Conservation (phyloP, 2,329 filamentous ascomycete genomes). For the Paramyrothecium roridum region DNA sequence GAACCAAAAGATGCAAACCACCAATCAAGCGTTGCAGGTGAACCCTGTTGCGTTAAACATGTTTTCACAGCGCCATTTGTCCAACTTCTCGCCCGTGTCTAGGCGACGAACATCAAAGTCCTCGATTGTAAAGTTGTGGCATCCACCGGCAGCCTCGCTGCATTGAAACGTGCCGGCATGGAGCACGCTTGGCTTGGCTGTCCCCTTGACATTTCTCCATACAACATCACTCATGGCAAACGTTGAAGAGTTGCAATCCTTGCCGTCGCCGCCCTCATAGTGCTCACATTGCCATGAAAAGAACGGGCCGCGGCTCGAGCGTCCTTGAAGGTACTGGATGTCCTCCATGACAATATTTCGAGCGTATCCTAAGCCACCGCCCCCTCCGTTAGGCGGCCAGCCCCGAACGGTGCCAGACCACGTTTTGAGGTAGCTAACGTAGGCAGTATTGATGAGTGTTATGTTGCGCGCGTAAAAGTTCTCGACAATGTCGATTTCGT, state of each 20-base stretch:
- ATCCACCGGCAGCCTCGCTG: constrained; percentile 25
- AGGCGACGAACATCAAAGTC: constrained; percentile 15
- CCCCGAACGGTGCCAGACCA: constrained; percentile 51
- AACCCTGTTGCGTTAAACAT: constrained; percentile 19
- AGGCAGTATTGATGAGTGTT: constrained; percentile 38
- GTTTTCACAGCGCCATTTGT: constrained; percentile 24
- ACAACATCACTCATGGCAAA: constrained; percentile 24
- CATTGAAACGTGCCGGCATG: constrained; percentile 25
- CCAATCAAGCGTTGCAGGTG: constrained; percentile 10
- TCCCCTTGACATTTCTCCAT: constrained; percentile 23
- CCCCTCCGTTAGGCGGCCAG: constrained; percentile 56
- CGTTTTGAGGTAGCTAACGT: constrained; percentile 55
- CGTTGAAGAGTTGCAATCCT: constrained; percentile 28
- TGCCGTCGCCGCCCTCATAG: constrained; percentile 26
- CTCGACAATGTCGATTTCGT: constrained; percentile 44
- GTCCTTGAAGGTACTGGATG: constrained; percentile 18
- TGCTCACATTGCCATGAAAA: constrained; percentile 32
- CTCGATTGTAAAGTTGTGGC: constrained; percentile 21
- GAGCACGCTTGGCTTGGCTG: constrained; percentile 16
- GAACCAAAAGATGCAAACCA: too few relatives aligned
- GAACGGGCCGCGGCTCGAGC: constrained; percentile 21
- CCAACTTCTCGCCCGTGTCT: constrained; percentile 9
- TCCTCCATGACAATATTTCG: constrained; percentile 27
- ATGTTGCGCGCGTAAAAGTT: constrained; percentile 46
- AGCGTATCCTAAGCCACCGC: constrained; percentile 46